phyloP scores from a whole-genome alignment of 2,329 filamentous ascomycete species.

The Calycina herbarum region DNA sequence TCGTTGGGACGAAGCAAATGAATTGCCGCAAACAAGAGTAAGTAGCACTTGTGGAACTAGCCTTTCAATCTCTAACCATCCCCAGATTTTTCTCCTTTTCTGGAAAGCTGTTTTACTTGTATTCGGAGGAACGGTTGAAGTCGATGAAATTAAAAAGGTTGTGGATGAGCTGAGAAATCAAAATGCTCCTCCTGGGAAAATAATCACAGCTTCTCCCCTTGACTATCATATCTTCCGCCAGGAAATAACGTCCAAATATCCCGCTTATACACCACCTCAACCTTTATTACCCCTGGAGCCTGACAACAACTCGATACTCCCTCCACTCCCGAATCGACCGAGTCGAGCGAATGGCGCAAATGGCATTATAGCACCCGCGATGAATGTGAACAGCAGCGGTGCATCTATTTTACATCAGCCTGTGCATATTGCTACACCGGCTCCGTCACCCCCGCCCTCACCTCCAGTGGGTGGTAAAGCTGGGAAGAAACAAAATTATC shows the following conservation, averaged over 20 bases:
- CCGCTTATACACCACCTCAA: constrained; percentile 87
- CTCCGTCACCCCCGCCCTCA: constrained; percentile 91
- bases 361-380: constrained; percentile 59
- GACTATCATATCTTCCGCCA: constrained; percentile 97
- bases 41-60: constrained; percentile 27
- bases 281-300: constrained; percentile 81
- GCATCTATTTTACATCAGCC: constrained; percentile 90
- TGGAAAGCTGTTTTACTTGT: constrained; percentile 90
- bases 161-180: constrained; percentile 58
- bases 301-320: constrained; percentile 87
- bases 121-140: constrained; percentile 76
- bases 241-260: constrained; percentile 97
- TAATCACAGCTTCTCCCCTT: constrained; percentile 88
- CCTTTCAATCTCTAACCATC: constrained; percentile 26
- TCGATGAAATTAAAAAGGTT: constrained; percentile 71
- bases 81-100: constrained; percentile 72
- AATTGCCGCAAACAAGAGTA: constrained; percentile 63
- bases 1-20: constrained; percentile 71
- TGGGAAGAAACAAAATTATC: constrained; percentile 98
- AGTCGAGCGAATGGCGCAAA: constrained; percentile 59
- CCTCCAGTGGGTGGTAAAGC: constrained; percentile 85
- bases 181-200: constrained; percentile 51
- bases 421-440: constrained; percentile 97
- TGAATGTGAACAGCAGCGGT: constrained; percentile 55
- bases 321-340: constrained; percentile 76